Conservation (phyloP, 495 filamentous ascomycete species). For the Neurospora sp. region DNA sequence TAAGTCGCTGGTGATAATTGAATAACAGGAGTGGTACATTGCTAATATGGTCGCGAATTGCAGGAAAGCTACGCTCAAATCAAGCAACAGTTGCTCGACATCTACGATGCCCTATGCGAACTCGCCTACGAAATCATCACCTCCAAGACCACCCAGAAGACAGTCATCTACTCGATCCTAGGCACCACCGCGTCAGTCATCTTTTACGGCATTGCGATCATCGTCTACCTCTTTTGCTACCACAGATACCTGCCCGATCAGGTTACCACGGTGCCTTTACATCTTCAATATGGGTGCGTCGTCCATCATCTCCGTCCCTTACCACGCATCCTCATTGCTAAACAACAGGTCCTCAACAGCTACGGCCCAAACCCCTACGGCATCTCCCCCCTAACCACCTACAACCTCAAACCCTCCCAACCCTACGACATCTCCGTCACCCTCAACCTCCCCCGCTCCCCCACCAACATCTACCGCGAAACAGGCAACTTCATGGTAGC, state of each 20-base stretch:
- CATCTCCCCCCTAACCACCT: constrained; percentile 28
- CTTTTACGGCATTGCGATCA: constrained; percentile 51
- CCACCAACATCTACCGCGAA: constrained; percentile 38
- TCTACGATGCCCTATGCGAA: constrained; percentile 29
- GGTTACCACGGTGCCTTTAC: constrained; percentile 49
- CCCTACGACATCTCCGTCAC: constrained; percentile 53
- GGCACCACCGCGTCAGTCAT: constrained; percentile 46
- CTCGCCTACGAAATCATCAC: constrained; percentile 23
- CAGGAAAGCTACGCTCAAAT: neutral
- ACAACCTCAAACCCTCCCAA: constrained; percentile 41
- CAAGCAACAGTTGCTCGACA: constrained; percentile 8
- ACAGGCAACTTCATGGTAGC: constrained; percentile 90
- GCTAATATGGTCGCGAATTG: neutral
- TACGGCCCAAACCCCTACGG: constrained; percentile 43
- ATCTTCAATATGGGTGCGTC: constrained; percentile 69
- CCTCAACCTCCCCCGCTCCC: constrained; percentile 50
- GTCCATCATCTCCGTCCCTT: neutral
- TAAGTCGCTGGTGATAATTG: neutral
- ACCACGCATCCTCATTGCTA: neutral
- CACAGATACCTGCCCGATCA: constrained; percentile 69
- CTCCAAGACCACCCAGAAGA: constrained; percentile 56
- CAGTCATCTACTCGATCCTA: constrained; percentile 62
- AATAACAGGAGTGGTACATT: neutral
- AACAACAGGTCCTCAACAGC: constrained; percentile 7
- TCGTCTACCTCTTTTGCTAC: constrained; percentile 73